These are phyloP conservation scores for Triticum urartu DNA, from an alignment of 176 grass and related monocot species.

Conservation along the genomic window DNA sequence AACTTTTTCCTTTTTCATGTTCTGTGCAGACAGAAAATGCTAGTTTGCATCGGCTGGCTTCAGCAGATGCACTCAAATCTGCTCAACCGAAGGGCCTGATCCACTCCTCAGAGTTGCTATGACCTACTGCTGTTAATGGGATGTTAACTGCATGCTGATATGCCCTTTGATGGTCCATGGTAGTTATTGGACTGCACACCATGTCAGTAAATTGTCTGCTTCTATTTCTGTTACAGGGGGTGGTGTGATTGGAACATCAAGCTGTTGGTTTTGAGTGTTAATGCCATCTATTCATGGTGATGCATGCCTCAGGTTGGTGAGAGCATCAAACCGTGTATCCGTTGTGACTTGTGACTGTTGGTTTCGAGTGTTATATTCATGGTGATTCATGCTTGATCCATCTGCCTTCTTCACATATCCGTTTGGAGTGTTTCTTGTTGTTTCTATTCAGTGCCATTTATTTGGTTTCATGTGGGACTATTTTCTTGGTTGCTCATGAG, in stretches of 20 bases:
- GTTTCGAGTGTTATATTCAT: background rate
- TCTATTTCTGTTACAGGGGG: background rate
- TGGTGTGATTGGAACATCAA: slow-evolving; percentile 25
- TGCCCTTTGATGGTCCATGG: slow-evolving; percentile 7
- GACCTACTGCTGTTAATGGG: background rate
- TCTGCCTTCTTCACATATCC: background rate
- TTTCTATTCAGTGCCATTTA: background rate
- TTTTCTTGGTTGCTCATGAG: background rate
- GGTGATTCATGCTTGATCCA: background rate
- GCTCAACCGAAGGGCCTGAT: background rate
- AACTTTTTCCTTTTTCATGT: background rate
- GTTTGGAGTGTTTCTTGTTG: slow-evolving; percentile 9
- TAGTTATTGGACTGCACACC: background rate
- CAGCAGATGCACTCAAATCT: background rate
- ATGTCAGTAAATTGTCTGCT: background rate
- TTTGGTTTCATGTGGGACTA: background rate
- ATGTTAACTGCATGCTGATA: background rate
- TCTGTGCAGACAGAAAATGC: background rate
- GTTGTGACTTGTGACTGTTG: background rate
- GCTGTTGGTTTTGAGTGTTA: background rate
- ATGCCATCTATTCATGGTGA: too few relatives aligned
- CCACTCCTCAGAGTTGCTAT: background rate
- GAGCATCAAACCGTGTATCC: slow-evolving; percentile 29
- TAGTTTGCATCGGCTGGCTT: slow-evolving; percentile 16
- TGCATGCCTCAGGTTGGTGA: slow-evolving; percentile 26